phyloP scores from a whole-genome alignment of 2,329 filamentous ascomycete species.

The Stachybotrys chartarum region DNA sequence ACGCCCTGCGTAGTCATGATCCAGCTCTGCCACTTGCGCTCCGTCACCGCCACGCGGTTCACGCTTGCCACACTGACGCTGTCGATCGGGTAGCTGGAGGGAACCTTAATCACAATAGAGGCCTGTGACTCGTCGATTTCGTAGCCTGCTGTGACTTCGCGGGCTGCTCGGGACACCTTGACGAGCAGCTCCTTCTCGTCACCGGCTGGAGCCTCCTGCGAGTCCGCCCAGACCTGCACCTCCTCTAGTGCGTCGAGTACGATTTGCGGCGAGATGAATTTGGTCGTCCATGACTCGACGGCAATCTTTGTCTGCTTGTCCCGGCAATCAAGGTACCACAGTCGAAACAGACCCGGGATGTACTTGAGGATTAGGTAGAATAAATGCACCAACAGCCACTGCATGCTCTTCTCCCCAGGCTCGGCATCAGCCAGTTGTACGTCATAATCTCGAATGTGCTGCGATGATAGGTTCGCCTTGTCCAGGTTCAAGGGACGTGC shows the following conservation, averaged over 20 bases:
- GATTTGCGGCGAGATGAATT: conserved; percentile 68
- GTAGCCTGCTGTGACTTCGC: conserved; percentile 78
- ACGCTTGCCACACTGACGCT: conserved; percentile 68
- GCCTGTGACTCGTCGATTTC: conserved; percentile 83
- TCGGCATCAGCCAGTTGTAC: conserved; percentile 48
- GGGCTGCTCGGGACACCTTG: conserved; percentile 62
- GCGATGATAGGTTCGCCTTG: conserved; percentile 51
- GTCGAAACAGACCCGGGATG: conserved; percentile 69
- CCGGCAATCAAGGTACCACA: conserved; percentile 77
- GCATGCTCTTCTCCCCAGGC: conserved; percentile 62
- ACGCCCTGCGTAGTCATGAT: conserved; percentile 81
- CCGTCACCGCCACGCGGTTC: conserved; percentile 78
- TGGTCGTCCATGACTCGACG: conserved; percentile 79
- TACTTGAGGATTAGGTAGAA: conserved; percentile 78
- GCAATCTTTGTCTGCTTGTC: conserved; percentile 74
- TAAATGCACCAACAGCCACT: conserved; percentile 78
- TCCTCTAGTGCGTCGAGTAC: conserved; percentile 59
- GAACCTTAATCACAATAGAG: conserved; percentile 74
- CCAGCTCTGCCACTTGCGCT: conserved; percentile 91
- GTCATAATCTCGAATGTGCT: conserved; percentile 50
- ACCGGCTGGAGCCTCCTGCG: conserved; percentile 37
- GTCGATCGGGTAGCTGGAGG: conserved; percentile 75
- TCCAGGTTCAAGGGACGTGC: conserved; percentile 70
- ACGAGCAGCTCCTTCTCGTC: conserved; percentile 55
- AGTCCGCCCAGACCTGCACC: conserved; percentile 58